Base-by-base conservation (phyloP, 306 rosid species). In the Potentilla sterilis region DNA sequence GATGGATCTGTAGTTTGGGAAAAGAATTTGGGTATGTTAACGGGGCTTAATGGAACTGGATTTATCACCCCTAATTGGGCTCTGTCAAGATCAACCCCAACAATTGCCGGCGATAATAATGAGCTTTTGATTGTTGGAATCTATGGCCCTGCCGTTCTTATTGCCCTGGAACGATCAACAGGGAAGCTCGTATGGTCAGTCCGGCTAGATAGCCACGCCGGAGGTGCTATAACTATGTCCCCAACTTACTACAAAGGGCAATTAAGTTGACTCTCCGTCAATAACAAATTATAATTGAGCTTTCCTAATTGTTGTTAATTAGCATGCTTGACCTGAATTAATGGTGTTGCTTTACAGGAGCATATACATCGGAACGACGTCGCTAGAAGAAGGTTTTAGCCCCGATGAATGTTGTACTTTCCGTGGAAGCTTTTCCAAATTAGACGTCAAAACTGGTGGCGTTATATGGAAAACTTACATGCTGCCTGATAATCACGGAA, bases 181-280 rank as follows among this genome's bases (percentile, higher is more conserved):
- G 89, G 92, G 12, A 40, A 80, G n/a, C 81, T 88, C 0, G 77
- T 83, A 2, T 88, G 96, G 93, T 59, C 73, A 11, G 87, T 88
- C 1, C 16, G 21, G 67, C 79, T 88, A 43, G 90, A 87, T 64
- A 24, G 32, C 19, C 76, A 77, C 57, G n/a, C 59, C 18, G 19
- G 65, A 3, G 41, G 86, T n/a, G 6, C 74, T 67, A 57, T 88
- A 49, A 85, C 91, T 67, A 88, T 88, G 93, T 90, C 91, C 0
- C 93, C 91, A 41, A 88, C 96, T 1, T 83, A 80, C 15, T 77
- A 86, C 80, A 55, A 47, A 13, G 91, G 93, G 96, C n/a, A n/a
- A n/a, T n/a, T 90, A 19, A 75, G 81, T 74, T 21, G 11, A 52
- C 58, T 52, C 10, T 52, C 57, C n/a, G n/a, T n/a, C n/a, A 16